These are phyloP conservation scores for Harringtonia aguacate DNA, from an alignment of 2,329 filamentous ascomycete genomes.

Conservation along the genomic window DNA sequence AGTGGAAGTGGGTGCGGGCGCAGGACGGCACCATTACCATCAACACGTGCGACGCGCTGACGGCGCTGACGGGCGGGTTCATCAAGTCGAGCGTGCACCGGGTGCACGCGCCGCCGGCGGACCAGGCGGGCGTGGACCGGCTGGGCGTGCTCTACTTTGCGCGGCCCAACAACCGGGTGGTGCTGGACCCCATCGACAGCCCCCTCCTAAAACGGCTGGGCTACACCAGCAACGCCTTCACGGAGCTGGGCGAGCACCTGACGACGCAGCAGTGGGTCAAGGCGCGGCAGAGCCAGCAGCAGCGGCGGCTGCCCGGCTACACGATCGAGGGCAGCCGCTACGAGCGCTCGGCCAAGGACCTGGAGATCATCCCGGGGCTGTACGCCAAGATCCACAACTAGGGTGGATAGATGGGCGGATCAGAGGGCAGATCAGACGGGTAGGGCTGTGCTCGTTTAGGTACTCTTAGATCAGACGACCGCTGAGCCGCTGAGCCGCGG, in stretches of 20 bases:
- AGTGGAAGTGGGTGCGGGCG: conserved; percentile 33
- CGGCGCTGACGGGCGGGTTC: conserved; percentile 31
- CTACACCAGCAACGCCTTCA: conserved; percentile 25
- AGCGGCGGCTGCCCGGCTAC: conserved; percentile 21
- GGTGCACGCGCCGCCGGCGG: conserved; percentile 24
- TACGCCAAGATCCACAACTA: conserved; percentile 27
- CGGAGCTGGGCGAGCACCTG: conserved; percentile 9
- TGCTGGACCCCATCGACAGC: conserved; percentile 24
- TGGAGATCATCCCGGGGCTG: conserved; percentile 30
- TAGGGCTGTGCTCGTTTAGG: no score
- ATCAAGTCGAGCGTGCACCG: conserved; percentile 25
- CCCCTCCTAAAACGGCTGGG: conserved; percentile 24
- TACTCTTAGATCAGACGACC: no score
- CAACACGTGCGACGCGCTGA: conserved; percentile 33
- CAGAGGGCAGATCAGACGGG: no score
- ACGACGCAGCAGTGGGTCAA: conserved; percentile 11
- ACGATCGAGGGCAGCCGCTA: conserved; percentile 27
- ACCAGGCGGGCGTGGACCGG: conserved; percentile 34
- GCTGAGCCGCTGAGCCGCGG: no score
- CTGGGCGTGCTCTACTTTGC: conserved; percentile 42
- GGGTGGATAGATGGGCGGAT: no score
- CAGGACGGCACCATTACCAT: conserved; percentile 34
- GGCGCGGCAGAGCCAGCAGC: conserved; percentile 25
- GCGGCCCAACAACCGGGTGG: conserved; percentile 27
- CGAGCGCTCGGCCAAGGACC: conserved; percentile 21